Percentiles rank a stretch among this genome's conserved stretches.
phyloP scores from a whole-genome alignment of 495 filamentous ascomycete genomes.

The Mytilinidion resinicola region DNA sequence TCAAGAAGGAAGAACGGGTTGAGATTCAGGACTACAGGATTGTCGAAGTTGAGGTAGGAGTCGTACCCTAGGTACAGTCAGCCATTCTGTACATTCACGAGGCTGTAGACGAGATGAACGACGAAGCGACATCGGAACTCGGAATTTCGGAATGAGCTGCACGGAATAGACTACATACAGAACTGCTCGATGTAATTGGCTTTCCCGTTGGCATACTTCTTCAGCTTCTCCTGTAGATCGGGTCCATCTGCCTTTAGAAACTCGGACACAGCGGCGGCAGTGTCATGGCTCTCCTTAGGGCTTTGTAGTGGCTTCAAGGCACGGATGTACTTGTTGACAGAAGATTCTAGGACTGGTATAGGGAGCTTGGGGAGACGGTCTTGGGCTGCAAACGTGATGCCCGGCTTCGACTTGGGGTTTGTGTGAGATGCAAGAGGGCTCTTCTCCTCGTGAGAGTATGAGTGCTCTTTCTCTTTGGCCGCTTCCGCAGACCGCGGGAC shows the following conservation, averaged over 20 bases:
- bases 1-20: slow-evolving; percentile 98
- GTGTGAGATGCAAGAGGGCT: slow-evolving; percentile 41
- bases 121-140: not conserved
- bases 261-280: slow-evolving; percentile 70
- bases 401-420: slow-evolving; percentile 45
- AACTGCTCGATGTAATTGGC: slow-evolving; percentile 99
- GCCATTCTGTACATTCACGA: slow-evolving; percentile 4
- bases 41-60: slow-evolving; percentile 96
- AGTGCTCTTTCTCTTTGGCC: slow-evolving; percentile 38
- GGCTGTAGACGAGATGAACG: not conserved
- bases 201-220: slow-evolving; percentile 86
- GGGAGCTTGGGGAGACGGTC: slow-evolving; percentile 86
- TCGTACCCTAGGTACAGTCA: slow-evolving; percentile 72
- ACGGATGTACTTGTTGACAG: slow-evolving; percentile 71
- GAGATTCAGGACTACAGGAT: slow-evolving; percentile 92
- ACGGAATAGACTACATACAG: slow-evolving; percentile 56
- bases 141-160: too few species aligned
- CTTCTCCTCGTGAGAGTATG: slow-evolving; percentile 39
- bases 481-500: slow-evolving; percentile 33
- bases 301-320: slow-evolving; percentile 79
- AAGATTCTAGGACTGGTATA: slow-evolving; percentile 83
- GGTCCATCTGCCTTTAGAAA: slow-evolving; percentile 82
- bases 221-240: slow-evolving; percentile 78
- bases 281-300: slow-evolving; percentile 75
- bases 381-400: slow-evolving; percentile 83